These are phyloP conservation scores for Chlorella sorokiniana DNA, from an alignment of 139 green algal species.

Conservation along the genomic window DNA sequence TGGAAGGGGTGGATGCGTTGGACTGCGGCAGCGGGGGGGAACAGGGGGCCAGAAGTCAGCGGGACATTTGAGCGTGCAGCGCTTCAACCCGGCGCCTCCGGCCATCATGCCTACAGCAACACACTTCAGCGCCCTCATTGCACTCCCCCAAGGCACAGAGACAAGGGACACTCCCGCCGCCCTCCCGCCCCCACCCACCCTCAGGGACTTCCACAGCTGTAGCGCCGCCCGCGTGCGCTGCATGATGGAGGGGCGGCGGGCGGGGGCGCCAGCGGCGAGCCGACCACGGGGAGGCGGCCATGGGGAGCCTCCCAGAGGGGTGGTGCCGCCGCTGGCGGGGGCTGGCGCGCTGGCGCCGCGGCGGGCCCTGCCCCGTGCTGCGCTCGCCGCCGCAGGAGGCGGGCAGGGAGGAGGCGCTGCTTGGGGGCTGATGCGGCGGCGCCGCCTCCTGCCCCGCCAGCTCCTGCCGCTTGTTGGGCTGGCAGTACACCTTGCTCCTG, in stretches of 20 bases:
- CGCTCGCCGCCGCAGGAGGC: not conserved
- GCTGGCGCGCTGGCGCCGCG: not conserved
- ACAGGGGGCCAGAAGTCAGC: too few species aligned
- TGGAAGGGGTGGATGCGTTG: constrained; percentile 12
- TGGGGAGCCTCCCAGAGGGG: not conserved
- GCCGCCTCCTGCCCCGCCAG: too few species aligned
- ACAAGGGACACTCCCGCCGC: not conserved
- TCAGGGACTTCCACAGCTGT: constrained; percentile 25
- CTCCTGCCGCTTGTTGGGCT: constrained; percentile 4
- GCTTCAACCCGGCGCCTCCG: not conserved
- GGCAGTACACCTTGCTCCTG: constrained; percentile 2
- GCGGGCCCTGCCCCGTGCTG: not conserved
- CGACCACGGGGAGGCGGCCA: too few species aligned
- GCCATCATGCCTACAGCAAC: not conserved
- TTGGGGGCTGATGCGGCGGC: not conserved
- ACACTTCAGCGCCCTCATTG: not conserved
- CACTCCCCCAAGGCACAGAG: not conserved
- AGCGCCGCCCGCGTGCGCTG: constrained; percentile 30
- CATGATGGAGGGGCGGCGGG: constrained; percentile 3
- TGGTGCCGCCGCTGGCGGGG: not conserved
- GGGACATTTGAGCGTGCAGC: not conserved
- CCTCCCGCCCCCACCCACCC: not conserved
- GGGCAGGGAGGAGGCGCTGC: constrained; percentile 9
- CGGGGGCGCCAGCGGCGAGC: too few species aligned
- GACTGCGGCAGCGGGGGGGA: not conserved